Percentiles rank a stretch among this genome's conserved stretches.
Conservation (phyloP, 78 protist genomes). For the Polysphondylium violaceum region DNA sequence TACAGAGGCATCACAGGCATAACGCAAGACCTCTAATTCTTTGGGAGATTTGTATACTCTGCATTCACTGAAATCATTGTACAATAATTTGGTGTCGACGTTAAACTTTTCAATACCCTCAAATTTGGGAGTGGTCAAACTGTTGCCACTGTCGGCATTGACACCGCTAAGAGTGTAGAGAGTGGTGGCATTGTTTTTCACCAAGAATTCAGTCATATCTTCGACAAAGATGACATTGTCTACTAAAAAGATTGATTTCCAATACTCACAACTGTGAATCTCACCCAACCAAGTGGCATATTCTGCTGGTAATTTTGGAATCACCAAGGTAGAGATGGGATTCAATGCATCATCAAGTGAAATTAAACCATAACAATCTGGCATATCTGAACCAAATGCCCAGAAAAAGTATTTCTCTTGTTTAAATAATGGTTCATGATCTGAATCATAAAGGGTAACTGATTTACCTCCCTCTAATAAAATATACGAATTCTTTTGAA, state of each 20-base stretch:
- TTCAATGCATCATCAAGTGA: constrained; percentile 20
- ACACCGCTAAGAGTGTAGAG: constrained; percentile 48
- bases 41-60: constrained; percentile 85
- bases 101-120: constrained; percentile 53
- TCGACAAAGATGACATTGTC: constrained; percentile 68
- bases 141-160: constrained; percentile 54
- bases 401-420: constrained; percentile 86
- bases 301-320: constrained; percentile 70
- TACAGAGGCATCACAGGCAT: constrained; percentile 36
- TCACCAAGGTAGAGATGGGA: constrained; percentile 26
- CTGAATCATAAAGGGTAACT: constrained; percentile 44
- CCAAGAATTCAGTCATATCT: constrained; percentile 45
- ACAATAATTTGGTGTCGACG: constrained; percentile 28
- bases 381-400: constrained; percentile 82
- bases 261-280: constrained; percentile 45
- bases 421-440: constrained; percentile 78
- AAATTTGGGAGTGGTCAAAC: constrained; percentile 6
- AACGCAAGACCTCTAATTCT: constrained; percentile 86
- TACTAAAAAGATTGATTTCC: constrained; percentile 57
- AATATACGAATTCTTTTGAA: constrained; percentile 40
- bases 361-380: constrained; percentile 80
- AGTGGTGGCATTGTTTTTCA: not conserved
- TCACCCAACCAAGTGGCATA: constrained; percentile 84
- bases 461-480: constrained; percentile 76
- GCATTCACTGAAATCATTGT: constrained; percentile 64